Evolutionary conservation across 2,329 filamentous ascomycete species (phyloP), one percentile per base, ranked within the genome.

Genomic region (Epichloe sylvatica): DNA sequence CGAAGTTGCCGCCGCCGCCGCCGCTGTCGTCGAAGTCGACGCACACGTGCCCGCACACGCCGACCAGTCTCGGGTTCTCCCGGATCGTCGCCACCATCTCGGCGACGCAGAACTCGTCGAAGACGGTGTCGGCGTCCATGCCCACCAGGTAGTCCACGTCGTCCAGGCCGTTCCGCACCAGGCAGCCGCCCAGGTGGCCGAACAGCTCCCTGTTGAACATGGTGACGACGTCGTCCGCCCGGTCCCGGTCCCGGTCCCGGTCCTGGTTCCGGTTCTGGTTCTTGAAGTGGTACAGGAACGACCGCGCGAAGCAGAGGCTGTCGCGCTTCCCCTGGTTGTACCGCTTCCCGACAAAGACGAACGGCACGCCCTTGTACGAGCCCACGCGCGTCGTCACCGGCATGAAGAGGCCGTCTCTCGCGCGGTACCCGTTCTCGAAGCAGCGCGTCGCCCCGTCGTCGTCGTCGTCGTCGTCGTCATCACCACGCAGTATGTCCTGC

Each of bases 271-370:
- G 7, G 23, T 25, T 25, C 7, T 8, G 23, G 23, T 64, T 58
- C 53, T 72, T 68, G 64, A 69, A 75, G 54, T 74, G 70, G 54
- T 71, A 70, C 5, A 74, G 57, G 42, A 75, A 69, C 1, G 71
- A 74, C 0, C 72, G 69, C 2, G 66, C 68, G n/a, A 74, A 67
- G 54, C 72, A 73, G 40, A 75, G 57, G 45, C 70, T 71, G 55
- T 75, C 72, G 2, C 70, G 64, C 57, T 74, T 75, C 36, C 71
- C 71, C 53, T 72, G 70, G 56, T 73, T 74, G 56, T 72, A 67
- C 13, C 67, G 62, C 56, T 75, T 75, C 44, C 72, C 68, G 37
- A 75, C 68, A 50, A 72, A 69, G 33, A 73, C 60, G 50, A 70
- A 74, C 0, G 71, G 71, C 0, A 73, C 54, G 1, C 67, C 70